These are phyloP conservation scores for Arthrinium phaeospermum DNA, from an alignment of 2,329 filamentous ascomycete genomes.

Conservation along the genomic window DNA sequence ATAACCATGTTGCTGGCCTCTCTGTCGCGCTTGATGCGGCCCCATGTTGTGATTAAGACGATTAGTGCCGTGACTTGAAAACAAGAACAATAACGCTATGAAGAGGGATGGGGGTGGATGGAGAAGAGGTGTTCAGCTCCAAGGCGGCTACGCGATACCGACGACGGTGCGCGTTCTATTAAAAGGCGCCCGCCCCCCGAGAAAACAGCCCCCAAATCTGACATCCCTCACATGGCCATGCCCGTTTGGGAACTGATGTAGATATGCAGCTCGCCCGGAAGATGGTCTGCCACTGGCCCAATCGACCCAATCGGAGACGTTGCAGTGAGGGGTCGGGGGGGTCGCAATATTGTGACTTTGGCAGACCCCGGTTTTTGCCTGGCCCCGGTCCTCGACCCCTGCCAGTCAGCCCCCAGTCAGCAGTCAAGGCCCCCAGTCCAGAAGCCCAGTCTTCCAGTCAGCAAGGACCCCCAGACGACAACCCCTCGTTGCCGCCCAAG, in stretches of 20 bases:
- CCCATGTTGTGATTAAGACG: conserved; percentile 2
- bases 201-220: background rate
- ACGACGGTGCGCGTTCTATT: background rate
- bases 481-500: background rate
- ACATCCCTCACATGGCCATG: background rate
- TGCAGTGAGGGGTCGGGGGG: conserved; percentile 4
- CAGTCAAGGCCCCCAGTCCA: no score
- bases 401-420: background rate
- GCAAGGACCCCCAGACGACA: no score
- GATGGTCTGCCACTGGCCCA: background rate
- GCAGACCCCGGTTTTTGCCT: background rate
- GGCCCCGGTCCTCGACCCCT: background rate
- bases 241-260: background rate
- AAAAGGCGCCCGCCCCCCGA: background rate
- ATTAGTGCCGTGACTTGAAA: no score
- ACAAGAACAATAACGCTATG: background rate
- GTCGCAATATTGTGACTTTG: conserved; percentile 2
- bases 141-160: background rate
- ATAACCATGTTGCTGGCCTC: background rate
- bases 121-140: background rate
- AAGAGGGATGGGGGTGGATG: background rate
- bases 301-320: conserved; percentile 2
- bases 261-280: conserved; percentile 9
- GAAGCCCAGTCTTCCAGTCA: background rate
- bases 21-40: background rate